These are phyloP conservation scores for Stagonosporopsis chrysanthemi DNA, from an alignment of 2,329 filamentous ascomycete species.

Conservation along the genomic window DNA sequence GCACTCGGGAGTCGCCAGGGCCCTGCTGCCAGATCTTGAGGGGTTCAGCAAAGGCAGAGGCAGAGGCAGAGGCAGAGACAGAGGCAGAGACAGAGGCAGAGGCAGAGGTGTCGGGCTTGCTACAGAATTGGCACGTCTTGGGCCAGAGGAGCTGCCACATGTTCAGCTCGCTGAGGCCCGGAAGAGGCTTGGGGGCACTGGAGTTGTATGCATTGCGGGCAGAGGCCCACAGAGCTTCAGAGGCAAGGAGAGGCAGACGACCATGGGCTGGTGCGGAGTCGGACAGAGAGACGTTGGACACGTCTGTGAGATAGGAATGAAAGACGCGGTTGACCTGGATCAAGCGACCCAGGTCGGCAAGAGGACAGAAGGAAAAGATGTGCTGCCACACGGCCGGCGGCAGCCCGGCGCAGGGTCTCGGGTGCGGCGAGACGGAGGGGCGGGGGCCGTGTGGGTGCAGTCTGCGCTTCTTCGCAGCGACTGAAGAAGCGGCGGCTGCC, in stretches of 20 bases:
- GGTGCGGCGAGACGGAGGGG: conserved; percentile 20
- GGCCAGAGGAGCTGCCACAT: conserved; percentile 78
- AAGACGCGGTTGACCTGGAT: conserved; percentile 73
- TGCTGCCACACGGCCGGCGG: conserved; percentile 73
- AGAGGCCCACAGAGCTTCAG: conserved; percentile 74
- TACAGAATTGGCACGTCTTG: conserved; percentile 72
- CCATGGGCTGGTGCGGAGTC: conserved; percentile 41
- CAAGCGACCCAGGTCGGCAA: conserved; percentile 69
- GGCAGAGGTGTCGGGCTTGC: conserved; percentile 47
- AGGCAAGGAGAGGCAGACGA: conserved; percentile 56
- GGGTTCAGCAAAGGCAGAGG: too few species aligned
- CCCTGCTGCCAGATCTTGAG: conserved; percentile 64
- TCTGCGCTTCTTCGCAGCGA: conserved; percentile 43
- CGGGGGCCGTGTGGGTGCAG: conserved; percentile 25
- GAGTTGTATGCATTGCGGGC: conserved; percentile 72
- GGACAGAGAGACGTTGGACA: conserved; percentile 42
- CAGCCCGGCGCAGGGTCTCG: conserved; percentile 51
- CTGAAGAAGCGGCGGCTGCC: conserved; percentile 34
- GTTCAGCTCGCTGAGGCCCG: conserved; percentile 70
- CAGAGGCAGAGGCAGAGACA: too few species aligned
- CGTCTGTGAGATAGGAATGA: conserved; percentile 56
- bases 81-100: too few species aligned
- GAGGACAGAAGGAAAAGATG: conserved; percentile 72
- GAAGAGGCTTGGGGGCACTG: conserved; percentile 73
- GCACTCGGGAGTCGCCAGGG: conserved; percentile 67